Conservation (phyloP, 495 filamentous ascomycete species). For the Penicillium subrubescens region DNA sequence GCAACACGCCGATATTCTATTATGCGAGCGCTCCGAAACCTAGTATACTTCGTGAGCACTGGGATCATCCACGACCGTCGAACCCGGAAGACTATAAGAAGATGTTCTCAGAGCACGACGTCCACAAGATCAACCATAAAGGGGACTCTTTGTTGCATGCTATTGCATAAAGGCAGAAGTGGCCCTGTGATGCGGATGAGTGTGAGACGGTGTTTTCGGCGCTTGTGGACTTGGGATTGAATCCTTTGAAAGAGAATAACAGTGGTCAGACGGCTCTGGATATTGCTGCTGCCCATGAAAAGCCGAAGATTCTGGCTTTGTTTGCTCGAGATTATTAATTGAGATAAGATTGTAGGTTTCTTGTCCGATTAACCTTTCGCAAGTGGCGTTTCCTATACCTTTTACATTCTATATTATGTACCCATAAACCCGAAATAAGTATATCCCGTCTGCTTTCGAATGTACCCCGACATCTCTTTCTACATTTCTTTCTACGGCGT, state of each 20-base stretch:
- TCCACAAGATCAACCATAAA: not conserved
- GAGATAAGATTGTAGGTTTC: not conserved
- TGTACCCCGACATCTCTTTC: no score
- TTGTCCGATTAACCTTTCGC: no score
- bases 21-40: not conserved
- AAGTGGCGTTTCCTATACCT: no score
- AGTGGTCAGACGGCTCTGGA: conserved; percentile 16
- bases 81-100: not conserved
- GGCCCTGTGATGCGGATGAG: not conserved
- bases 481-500: no score
- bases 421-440: no score
- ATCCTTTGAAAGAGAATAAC: not conserved
- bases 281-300: conserved; percentile 16
- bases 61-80: not conserved
- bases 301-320: conserved; percentile 13
- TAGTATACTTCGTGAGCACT: not conserved
- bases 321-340: conserved; percentile 16
- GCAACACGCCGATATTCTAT: not conserved
- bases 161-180: not conserved
- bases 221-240: not conserved
- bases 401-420: no score
- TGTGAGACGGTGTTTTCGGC: not conserved
- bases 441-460: no score
- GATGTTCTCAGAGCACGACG: not conserved
- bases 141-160: not conserved